Conservation (phyloP, 805 yeast genomes). For the Cyberlindnera petersonii region DNA sequence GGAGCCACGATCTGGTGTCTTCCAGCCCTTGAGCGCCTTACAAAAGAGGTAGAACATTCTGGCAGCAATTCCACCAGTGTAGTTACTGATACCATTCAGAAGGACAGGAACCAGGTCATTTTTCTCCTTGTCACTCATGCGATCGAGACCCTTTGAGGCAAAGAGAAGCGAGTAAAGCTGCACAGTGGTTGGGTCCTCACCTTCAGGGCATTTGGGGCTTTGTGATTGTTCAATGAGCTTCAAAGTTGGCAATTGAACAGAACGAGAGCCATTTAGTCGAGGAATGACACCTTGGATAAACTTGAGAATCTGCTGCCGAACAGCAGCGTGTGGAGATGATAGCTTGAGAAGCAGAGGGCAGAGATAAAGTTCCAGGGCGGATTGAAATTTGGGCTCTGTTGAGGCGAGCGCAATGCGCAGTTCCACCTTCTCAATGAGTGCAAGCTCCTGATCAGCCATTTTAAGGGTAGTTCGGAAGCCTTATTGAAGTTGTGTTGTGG, state of each 20-base stretch:
- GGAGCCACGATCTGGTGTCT: conserved; percentile 44
- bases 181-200: conserved; percentile 38
- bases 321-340: conserved; percentile 63
- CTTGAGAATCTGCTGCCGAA: conserved; percentile 62
- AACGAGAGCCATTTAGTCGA: conserved; percentile 53
- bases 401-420: conserved; percentile 74
- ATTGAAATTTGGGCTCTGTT: conserved; percentile 59
- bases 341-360: conserved; percentile 78
- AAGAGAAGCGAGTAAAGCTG: conserved; percentile 61
- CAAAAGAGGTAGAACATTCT: conserved; percentile 59
- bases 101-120: conserved; percentile 43
- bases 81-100: conserved; percentile 41
- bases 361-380: conserved; percentile 56
- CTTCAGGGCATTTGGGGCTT: conserved; percentile 42
- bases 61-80: conserved; percentile 40
- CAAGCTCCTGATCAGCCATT: conserved; percentile 44
- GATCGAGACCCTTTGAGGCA: conserved; percentile 61
- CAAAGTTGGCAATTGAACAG: conserved; percentile 58
- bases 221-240: conserved; percentile 63
- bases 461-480: neutral
- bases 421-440: conserved; percentile 73
- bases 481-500: too few relatives aligned
- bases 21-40: conserved; percentile 48
- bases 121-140: conserved; percentile 40
- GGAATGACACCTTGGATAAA: conserved; percentile 65